Evolutionary conservation across 2,329 filamentous ascomycete species (phyloP), one percentile per base, ranked within the genome.

Genomic region (Botrytis medusae): DNA sequence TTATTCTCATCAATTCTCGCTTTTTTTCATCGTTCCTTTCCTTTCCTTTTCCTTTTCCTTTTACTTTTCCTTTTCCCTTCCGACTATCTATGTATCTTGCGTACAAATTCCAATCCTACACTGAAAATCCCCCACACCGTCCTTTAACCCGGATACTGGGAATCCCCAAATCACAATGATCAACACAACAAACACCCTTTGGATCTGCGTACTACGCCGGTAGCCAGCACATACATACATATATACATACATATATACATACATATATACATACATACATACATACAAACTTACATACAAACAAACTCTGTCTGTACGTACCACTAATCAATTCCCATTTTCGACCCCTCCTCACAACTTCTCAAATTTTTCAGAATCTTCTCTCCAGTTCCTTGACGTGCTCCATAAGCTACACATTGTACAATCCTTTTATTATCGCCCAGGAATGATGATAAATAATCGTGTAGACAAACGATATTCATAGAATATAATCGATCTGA

Each of bases 141-240:
- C 25, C 64, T 48, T 22, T 54, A 51, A 40, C 22, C 64, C 64
- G 46, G 46, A n/a, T 68, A 22, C 16, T 48, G 32, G 64, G 25
- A 54, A 40, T 61, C n/a, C 25, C 25, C 25, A 68, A 68, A 40
- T 54, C 25, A 68, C 40, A 4, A 22, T 40, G 14, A 68, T 68
- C 64, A 51, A 29, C 64, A 40, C 64, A 54, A 29, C 46, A 40
- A 54, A 29, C 46, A 40, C 34, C 34, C 29, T 46, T 48, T 44
- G 9, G 29, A 65, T 34, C 64, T 67, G 46, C 34, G 64, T 67
- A 67, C 34, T n/a, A 54, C 64, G 7, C 34, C 46, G 46, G 64
- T n/a, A 68, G 46, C 46, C 64, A 69, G 34, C 67, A 60, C 37
- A 69, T 69, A 69, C 51, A 57, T 69, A 69, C 46, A 51, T 54